Evolutionary conservation across 768 basidiomycete genomes (phyloP), one percentile per base, ranked within the genome.

Genomic region (Lentinula detonsa): DNA sequence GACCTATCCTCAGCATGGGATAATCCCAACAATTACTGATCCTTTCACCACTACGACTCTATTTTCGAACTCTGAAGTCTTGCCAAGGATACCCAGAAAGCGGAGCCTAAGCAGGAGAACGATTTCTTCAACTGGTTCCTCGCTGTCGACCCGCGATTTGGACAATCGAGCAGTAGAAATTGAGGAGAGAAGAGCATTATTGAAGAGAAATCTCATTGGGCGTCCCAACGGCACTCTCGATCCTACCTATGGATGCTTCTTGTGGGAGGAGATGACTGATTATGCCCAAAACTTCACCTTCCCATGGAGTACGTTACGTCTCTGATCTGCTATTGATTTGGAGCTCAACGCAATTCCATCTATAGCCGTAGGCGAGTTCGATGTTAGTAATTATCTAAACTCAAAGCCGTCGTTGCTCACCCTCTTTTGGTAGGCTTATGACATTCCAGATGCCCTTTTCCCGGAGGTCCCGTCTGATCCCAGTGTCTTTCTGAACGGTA

Each of bases 211-310:
- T 68, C 71, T 86, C 13, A 73, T 70, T 23, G 72, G 70, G 28
- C 74, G 82, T 35, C 70, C 81, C 5, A 35, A 40, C 15, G 39
- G 39, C 1, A 55, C 50, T 45, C 31, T 23, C 34, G 42, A 33
- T 57, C 40, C 39, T 46, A 39, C 31, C 11, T 57, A 45, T 23
- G 63, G 31, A 63, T 54, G 18, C 15, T 8, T 55, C 64, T 59
- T 50, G 13, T 63, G 1, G 53, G 81, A 85, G 61, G 83, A 86
- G 73, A 80, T 86, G 71, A 66, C 87, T 37, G 88, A 90, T 71
- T 90, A 90, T 63, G 86, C 88, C 13, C 54, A 83, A 61, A 91
- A 91, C 66, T 90, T 78, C 66, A 87, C 88, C 1, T 84, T 78
- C 67, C 89, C 89, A 1, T 82, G 81, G 81, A 70, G 74, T 75